Conservation (phyloP, 805 yeast genomes). For the Pichia californica region DNA sequence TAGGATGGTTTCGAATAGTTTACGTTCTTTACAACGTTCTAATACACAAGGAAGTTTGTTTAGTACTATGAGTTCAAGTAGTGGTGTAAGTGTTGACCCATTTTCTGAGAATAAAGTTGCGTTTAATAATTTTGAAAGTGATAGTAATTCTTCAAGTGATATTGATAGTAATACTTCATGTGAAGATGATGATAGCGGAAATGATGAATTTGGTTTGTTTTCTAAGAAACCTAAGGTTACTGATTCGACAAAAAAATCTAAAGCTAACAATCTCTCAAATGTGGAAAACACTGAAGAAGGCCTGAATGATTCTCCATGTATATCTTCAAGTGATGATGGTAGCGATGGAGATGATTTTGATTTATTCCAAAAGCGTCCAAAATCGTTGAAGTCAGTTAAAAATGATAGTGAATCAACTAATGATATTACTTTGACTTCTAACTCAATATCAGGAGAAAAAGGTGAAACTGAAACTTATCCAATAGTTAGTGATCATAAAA, state of each 20-base stretch:
- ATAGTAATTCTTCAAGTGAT: slow-evolving; percentile 1
- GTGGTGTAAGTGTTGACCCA: slow-evolving; percentile 32
- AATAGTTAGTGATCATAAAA: too few relatives aligned
- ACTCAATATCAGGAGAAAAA: neutral
- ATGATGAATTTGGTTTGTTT: slow-evolving; percentile 33
- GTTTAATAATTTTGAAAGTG: slow-evolving; percentile 39
- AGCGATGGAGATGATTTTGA: slow-evolving; percentile 39
- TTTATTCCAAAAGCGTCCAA: slow-evolving; percentile 50
- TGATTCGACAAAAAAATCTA: neutral
- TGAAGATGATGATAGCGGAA: neutral
- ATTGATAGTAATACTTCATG: neutral
- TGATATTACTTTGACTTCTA: neutral
- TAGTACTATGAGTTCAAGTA: slow-evolving; percentile 10
- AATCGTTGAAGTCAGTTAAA: neutral
- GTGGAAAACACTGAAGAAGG: too few relatives aligned
- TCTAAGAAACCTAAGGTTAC: slow-evolving; percentile 54
- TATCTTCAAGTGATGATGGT: slow-evolving; percentile 16
- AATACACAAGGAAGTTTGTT: slow-evolving; percentile 11
- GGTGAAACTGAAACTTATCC: too few relatives aligned
- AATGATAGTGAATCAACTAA: neutral
- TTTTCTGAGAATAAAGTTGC: slow-evolving; percentile 67
- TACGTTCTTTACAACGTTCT: slow-evolving; percentile 11
- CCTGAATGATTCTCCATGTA: too few relatives aligned
- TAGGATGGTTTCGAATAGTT: slow-evolving; percentile 3
- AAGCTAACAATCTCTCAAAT: too few relatives aligned